These are phyloP conservation scores for Silene noctiflora DNA, from an alignment of 179 eudicot genomes.

Conservation along the genomic window DNA sequence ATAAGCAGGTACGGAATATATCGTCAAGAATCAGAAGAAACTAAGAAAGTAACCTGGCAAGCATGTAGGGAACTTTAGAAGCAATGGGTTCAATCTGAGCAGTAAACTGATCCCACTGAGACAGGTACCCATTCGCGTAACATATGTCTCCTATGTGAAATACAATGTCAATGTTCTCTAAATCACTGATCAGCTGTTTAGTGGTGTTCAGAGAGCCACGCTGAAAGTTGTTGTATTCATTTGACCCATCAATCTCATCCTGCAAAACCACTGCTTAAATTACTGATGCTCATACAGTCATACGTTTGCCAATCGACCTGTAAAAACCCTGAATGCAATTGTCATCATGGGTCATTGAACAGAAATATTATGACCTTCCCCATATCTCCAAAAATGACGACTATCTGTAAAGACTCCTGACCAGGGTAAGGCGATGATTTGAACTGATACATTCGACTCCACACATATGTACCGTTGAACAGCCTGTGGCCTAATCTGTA, in stretches of 20 bases:
- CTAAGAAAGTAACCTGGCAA: slow-evolving; percentile 54
- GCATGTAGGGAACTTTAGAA: slow-evolving; percentile 78
- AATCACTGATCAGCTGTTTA: slow-evolving; percentile 52
- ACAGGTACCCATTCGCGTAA: slow-evolving; percentile 80
- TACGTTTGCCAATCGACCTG: too few relatives aligned
- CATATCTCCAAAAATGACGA: slow-evolving; percentile 81
- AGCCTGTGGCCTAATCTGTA: slow-evolving; percentile 67
- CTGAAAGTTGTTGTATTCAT: slow-evolving; percentile 74
- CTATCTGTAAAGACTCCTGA: slow-evolving; percentile 70
- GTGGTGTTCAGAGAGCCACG: slow-evolving; percentile 85
- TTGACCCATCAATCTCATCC: slow-evolving; percentile 90
- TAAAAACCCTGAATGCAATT: too few relatives aligned
- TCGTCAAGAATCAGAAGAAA: not conserved
- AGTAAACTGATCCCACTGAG: slow-evolving; percentile 94
- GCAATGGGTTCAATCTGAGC: slow-evolving; percentile 87
- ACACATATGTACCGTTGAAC: slow-evolving; percentile 46
- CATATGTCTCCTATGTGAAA: slow-evolving; percentile 80
- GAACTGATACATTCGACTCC: slow-evolving; percentile 63
- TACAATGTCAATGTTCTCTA: slow-evolving; percentile 57
- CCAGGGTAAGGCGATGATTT: slow-evolving; percentile 88
- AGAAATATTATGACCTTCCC: slow-evolving; percentile 56
- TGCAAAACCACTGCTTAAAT: slow-evolving; percentile 20
- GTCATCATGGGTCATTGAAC: not conserved
- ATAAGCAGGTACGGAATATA: too few relatives aligned
- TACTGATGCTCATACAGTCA: too few relatives aligned